phyloP scores from a whole-genome alignment of 208 protist species.

The Leishmania tropica region DNA sequence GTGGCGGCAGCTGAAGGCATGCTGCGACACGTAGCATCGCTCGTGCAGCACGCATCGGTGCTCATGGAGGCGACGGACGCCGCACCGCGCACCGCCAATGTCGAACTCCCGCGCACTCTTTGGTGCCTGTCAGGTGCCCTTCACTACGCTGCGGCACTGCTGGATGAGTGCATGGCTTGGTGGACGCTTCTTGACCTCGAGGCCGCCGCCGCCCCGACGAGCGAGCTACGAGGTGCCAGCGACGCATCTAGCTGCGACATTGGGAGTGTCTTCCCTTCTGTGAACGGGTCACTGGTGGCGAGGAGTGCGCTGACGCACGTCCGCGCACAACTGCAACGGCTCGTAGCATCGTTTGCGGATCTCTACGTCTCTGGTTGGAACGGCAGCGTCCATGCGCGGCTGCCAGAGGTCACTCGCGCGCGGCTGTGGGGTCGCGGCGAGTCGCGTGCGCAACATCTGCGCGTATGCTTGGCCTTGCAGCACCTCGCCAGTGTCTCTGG shows the following conservation, averaged over 20 bases:
- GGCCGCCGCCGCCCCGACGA: neutral
- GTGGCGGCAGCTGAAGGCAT: conserved; percentile 19
- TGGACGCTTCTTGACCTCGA: conserved; percentile 25
- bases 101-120: neutral
- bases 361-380: conserved; percentile 23
- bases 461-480: conserved; percentile 2
- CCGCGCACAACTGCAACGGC: neutral
- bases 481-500: neutral
- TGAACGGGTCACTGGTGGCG: neutral
- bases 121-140: neutral
- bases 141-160: neutral
- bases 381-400: neutral
- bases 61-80: neutral
- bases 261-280: neutral
- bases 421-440: conserved; percentile 13
- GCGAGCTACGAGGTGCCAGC: neutral
- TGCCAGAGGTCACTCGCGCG: neutral
- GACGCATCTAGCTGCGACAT: neutral
- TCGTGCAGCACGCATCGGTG: neutral
- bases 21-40: neutral
- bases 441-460: conserved; percentile 23
- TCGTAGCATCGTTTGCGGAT: neutral
- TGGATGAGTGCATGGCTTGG: conserved; percentile 22
- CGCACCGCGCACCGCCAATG: neutral
- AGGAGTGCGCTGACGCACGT: neutral